Evolutionary conservation across 495 filamentous ascomycete genomes (phyloP).

Genomic region (Neurospora sp.): DNA sequence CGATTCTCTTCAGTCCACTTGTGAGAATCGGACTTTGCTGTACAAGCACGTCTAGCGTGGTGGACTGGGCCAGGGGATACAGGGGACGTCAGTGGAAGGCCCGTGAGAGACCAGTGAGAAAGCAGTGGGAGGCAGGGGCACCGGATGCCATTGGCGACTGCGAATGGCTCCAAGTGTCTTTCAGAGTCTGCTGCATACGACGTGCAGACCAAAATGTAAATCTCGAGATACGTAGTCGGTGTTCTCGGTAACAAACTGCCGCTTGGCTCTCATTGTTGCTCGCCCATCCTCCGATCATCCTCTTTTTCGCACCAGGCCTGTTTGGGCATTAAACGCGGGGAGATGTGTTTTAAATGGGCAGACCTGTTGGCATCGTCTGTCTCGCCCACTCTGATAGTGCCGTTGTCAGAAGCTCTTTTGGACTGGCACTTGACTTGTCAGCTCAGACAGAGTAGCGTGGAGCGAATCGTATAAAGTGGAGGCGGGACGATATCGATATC

Average conservation of each 20-base stretch:
- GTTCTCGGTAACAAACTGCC: background rate
- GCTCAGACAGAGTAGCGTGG: background rate
- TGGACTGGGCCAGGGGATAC: background rate
- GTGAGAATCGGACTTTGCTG: background rate
- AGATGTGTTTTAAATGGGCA: conserved; percentile 4
- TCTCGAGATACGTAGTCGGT: background rate
- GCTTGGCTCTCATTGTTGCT: background rate
- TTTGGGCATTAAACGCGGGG: conserved; percentile 32
- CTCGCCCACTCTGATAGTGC: background rate
- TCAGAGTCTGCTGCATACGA: conserved; percentile 4
- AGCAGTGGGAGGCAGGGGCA: background rate
- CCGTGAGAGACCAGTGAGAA: background rate
- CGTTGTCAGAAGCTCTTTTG: background rate
- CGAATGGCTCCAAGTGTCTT: conserved; percentile 3
- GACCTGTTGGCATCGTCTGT: background rate
- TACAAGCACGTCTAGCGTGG: background rate
- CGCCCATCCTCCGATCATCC: background rate
- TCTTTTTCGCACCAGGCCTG: background rate
- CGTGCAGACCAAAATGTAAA: conserved; percentile 5
- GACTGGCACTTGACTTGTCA: background rate
- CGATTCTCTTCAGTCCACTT: background rate
- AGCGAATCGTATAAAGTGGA: background rate
- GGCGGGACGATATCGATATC: background rate
- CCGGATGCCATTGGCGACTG: conserved; percentile 12
- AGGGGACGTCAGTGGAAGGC: background rate